phyloP scores from a whole-genome alignment of 2,329 filamentous ascomycete genomes.

The Claviceps citrina region DNA sequence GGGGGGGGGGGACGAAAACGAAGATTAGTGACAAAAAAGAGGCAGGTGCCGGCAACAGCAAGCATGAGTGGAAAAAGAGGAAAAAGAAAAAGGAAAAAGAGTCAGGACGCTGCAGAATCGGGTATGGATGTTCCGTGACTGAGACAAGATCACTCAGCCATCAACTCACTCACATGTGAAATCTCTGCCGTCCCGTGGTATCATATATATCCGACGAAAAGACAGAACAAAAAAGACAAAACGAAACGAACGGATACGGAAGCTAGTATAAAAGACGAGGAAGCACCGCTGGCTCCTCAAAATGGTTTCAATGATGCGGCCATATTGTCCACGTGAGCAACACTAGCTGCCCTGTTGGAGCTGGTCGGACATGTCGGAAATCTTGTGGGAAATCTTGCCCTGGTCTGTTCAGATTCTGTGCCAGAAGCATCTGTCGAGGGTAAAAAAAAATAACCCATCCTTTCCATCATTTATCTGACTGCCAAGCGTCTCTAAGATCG shows the following conservation, averaged over 20 bases:
- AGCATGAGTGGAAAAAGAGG: too few relatives aligned
- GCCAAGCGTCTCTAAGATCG: slow-evolving; percentile 10
- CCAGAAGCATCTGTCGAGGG: background rate
- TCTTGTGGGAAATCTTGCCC: background rate
- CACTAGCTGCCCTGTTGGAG: background rate
- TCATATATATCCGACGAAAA: slow-evolving; percentile 11
- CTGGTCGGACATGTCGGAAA: background rate
- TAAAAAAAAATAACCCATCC: background rate
- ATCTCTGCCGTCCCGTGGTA: slow-evolving; percentile 12
- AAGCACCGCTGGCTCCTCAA: slow-evolving; percentile 2
- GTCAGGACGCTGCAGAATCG: slow-evolving; percentile 7
- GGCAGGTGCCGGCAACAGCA: background rate
- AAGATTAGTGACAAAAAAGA: slow-evolving; percentile 8
- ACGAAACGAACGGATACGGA: slow-evolving; percentile 4
- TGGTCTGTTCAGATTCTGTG: background rate
- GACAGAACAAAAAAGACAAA: background rate
- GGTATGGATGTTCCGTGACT: slow-evolving; percentile 6
- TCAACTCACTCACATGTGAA: slow-evolving; percentile 1
- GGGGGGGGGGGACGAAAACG: too few relatives aligned
- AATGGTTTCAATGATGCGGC: background rate
- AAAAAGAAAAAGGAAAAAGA: slow-evolving; percentile 10
- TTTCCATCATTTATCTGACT: background rate
- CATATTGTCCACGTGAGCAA: background rate
- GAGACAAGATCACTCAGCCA: slow-evolving; percentile 3
- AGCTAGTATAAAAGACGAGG: slow-evolving; percentile 3